Percentiles rank a stretch among this genome's conserved stretches.
Conservation (phyloP, 2,329 filamentous ascomycete genomes). For the Cylindrodendrum hubeiense region DNA sequence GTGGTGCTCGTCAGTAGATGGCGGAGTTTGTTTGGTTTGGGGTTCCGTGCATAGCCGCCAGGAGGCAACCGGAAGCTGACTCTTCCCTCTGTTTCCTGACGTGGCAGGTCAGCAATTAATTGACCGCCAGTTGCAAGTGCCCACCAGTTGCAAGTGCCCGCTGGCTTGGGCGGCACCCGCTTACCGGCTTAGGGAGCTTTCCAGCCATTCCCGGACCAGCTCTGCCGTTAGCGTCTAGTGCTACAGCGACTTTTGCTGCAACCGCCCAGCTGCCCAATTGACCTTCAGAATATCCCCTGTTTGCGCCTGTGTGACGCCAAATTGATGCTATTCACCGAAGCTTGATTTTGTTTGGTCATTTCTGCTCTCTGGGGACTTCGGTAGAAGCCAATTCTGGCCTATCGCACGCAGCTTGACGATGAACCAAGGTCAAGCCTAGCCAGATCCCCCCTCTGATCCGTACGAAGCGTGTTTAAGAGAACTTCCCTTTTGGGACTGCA, state of each 20-base stretch:
- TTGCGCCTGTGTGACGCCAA: conserved; percentile 9
- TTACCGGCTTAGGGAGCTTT: conserved; percentile 1
- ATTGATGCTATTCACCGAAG: background rate
- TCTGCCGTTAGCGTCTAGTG: conserved; percentile 3
- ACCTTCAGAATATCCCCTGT: background rate
- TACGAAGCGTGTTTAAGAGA: background rate
- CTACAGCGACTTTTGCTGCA: conserved; percentile 8
- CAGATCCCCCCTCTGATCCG: background rate
- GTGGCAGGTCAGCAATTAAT: conserved; percentile 31
- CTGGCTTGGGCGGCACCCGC: background rate
- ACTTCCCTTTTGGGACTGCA: conserved; percentile 1
- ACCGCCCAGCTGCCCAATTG: conserved; percentile 14
- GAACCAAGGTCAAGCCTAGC: background rate
- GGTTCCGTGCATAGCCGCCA: conserved; percentile 35
- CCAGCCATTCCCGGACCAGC: conserved; percentile 15
- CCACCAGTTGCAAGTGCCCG: conserved; percentile 19
- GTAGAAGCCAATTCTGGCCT: background rate
- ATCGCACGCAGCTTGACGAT: background rate
- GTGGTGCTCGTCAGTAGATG: conserved; percentile 2
- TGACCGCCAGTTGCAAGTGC: conserved; percentile 19
- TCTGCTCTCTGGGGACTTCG: background rate
- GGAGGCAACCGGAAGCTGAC: conserved; percentile 36
- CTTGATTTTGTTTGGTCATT: background rate
- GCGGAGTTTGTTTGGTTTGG: conserved; percentile 37
- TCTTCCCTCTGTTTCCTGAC: conserved; percentile 28